Evolutionary conservation across 176 grass and related monocot genomes (phyloP).

Genomic region (Oryza nivara): DNA sequence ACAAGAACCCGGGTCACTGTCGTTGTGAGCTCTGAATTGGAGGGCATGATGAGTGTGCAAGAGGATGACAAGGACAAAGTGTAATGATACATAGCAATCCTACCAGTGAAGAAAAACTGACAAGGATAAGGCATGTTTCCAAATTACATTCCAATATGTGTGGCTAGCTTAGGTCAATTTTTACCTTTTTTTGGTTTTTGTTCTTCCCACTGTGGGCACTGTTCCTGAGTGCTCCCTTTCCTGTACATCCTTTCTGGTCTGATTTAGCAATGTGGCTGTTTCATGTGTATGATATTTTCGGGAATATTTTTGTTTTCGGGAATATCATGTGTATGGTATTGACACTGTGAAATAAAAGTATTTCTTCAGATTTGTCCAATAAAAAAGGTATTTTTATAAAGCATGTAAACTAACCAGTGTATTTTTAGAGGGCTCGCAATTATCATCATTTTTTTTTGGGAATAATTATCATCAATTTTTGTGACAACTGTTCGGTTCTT

Average conservation of each 20-base stretch:
- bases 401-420: neutral
- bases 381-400: neutral
- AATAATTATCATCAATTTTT: neutral
- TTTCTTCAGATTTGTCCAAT: neutral
- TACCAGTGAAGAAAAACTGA: conserved; percentile 1
- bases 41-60: conserved; percentile 3
- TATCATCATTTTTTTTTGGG: neutral
- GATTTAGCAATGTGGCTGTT: neutral
- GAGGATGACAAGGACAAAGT: conserved; percentile 29
- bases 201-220: neutral
- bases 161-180: conserved; percentile 17
- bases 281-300: neutral
- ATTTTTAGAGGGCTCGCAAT: neutral
- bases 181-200: neutral
- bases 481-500: neutral
- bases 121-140: conserved; percentile 16
- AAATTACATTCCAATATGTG: neutral
- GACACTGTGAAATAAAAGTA: conserved; percentile 7
- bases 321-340: neutral
- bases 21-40: neutral
- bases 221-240: conserved; percentile 14
- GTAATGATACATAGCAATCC: conserved; percentile 10
- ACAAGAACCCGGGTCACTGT: conserved; percentile 18
- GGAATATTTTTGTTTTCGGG: too few species aligned
- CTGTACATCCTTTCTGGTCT: neutral